phyloP scores from a whole-genome alignment of 805 yeast species.

The Cyberlindnera galapagoensis region DNA sequence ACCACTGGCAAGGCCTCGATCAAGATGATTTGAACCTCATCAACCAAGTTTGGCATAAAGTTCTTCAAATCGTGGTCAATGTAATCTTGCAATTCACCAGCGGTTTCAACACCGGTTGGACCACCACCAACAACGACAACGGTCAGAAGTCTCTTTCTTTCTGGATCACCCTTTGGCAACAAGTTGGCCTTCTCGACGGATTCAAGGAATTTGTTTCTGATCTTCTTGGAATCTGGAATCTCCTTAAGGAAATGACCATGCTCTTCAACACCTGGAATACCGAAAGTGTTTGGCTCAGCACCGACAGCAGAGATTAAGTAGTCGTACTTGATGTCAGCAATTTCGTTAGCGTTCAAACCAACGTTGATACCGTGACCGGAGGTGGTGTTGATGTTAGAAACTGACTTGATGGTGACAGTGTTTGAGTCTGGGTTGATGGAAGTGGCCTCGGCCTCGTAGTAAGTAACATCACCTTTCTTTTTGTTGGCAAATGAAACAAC shows the following conservation, averaged over 20 bases:
- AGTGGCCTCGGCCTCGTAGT: constrained; percentile 88
- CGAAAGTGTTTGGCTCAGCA: constrained; percentile 89
- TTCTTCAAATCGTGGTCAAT: constrained; percentile 83
- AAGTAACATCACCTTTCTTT: constrained; percentile 68
- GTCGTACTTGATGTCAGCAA: constrained; percentile 56
- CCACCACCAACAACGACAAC: constrained; percentile 96
- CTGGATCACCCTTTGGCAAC: constrained; percentile 70
- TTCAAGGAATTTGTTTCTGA: constrained; percentile 77
- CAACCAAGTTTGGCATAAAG: constrained; percentile 82
- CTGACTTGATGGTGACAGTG: constrained; percentile 52
- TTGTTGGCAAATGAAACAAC: constrained; percentile 81
- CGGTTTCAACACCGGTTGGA: constrained; percentile 96
- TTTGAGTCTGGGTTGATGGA: constrained; percentile 72
- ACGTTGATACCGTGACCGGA: constrained; percentile 24
- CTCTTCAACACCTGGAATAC: constrained; percentile 85
- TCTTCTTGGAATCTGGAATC: constrained; percentile 75
- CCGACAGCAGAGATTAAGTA: constrained; percentile 88
- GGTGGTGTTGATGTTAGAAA: constrained; percentile 32
- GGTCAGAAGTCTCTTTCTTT: constrained; percentile 78
- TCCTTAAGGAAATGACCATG: constrained; percentile 86
- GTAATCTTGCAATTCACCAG: constrained; percentile 94
- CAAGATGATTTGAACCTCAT: constrained; percentile 77
- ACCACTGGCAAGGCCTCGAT: constrained; percentile 92
- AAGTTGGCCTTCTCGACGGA: constrained; percentile 84
- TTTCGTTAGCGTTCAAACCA: constrained; percentile 33